A percentile compares a stretch with the other conserved stretches of the same genome.
Evolutionary conservation across 371 early-diverging fungal genomes (phyloP).

Genomic region (Rhizomucor pusillus): DNA sequence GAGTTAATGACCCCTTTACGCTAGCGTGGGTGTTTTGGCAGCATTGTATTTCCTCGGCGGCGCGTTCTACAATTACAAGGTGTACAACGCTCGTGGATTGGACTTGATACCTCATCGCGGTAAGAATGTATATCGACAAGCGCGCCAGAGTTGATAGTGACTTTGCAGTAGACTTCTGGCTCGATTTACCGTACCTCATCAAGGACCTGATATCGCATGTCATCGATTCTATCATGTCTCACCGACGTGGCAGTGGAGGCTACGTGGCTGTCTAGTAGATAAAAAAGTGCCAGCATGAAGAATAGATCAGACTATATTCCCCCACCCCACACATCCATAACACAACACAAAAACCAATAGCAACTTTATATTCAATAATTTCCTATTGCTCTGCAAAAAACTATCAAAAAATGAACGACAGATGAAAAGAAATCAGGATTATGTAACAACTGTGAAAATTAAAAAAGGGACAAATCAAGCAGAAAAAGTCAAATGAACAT

Average conservation of each 20-base stretch:
- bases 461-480: no score
- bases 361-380: no score
- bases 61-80: constrained; percentile 55
- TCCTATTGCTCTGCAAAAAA: no score
- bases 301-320: no score
- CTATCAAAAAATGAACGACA: no score
- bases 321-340: no score
- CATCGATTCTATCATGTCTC: constrained; percentile 42
- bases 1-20: background rate
- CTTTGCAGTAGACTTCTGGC: constrained; percentile 41
- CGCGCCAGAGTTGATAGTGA: background rate
- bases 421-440: no score
- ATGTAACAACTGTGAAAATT: no score
- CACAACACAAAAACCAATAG: no score
- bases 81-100: constrained; percentile 58
- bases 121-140: constrained; percentile 13
- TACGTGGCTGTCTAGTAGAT: constrained; percentile 43
- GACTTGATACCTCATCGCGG: constrained; percentile 63
- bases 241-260: constrained; percentile 44
- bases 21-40: constrained; percentile 41
- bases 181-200: constrained; percentile 48
- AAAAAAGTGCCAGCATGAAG: background rate
- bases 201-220: constrained; percentile 48
- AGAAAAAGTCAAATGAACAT: no score
- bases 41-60: constrained; percentile 59